Base-by-base conservation (phyloP, 2,329 filamentous ascomycete species). In the Fusarium ambrosium region DNA sequence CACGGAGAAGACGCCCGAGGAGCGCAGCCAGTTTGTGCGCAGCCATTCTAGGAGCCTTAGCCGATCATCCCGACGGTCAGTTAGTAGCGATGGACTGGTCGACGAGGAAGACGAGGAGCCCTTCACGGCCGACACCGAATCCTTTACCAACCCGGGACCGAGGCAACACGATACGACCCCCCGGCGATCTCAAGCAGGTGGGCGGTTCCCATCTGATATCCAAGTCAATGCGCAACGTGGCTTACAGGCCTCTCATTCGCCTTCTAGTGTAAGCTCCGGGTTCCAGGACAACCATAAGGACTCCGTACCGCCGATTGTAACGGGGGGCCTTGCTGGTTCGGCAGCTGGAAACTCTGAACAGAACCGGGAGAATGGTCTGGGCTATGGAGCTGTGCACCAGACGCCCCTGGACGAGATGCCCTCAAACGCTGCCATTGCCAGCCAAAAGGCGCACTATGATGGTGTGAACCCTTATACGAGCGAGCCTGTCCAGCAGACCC, bases 201-300 rank as follows among this genome's bases (percentile, higher is more conserved):
- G 96, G 88, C 92, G 95, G 84, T 99, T 99, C 87, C 96, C 96
- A 85, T 97, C 94, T 85, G 95, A 98, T 87, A 87, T 98, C 79
- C 92, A 95, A 86, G 90, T 97, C 83, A 93, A 95, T 84, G 87
- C 89, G 72, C 86, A 91, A 82, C 92, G 94, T 87, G 92, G 93
- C 88, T 92, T 95, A 91, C 92, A 95, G 85, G 92, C 90, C 81
- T 91, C 93, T 81, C 87, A 92, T 81, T 95, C 94, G 81, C 93
- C 93, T 71, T 94, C 93, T 88, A 97, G 94, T 87, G 91, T 92
- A 84, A 94, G 92, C 83, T 95, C 94, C 78, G 91, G 89, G 74
- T 85, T 84, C 77, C 82, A 85, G 74, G 82, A 84, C 70, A 74
- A 81, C 59, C 73, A 75, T 37, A 77, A 82, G 77, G 91, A 92